Conservation (phyloP, 352 stramenopile species). For the Phytophthora macrochlamydospora region DNA sequence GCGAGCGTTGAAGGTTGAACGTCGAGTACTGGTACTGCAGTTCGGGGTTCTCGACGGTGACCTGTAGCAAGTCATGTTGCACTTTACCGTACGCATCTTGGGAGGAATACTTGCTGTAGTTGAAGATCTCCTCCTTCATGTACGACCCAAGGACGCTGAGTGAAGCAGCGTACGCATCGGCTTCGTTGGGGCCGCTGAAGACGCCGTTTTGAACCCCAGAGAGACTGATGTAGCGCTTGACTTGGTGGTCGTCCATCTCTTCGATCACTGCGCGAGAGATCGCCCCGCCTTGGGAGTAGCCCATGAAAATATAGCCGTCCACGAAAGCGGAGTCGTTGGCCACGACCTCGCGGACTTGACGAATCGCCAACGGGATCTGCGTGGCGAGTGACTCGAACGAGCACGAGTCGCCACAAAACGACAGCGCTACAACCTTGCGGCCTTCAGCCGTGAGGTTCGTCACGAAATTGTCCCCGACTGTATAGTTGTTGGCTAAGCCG, state of each 20-base stretch:
- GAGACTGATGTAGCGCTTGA: slow-evolving; percentile 43
- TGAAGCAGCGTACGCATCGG: slow-evolving; percentile 3
- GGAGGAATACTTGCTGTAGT: slow-evolving; percentile 13
- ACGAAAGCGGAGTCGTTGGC: slow-evolving; percentile 20
- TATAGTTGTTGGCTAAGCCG: slow-evolving; percentile 9
- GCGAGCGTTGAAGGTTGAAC: slow-evolving; percentile 19
- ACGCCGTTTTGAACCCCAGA: slow-evolving; percentile 42
- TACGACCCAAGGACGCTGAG: not conserved
- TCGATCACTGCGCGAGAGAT: slow-evolving; percentile 49
- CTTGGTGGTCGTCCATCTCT: slow-evolving; percentile 55
- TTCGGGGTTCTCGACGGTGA: slow-evolving; percentile 13
- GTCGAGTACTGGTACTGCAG: slow-evolving; percentile 27
- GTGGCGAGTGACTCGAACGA: slow-evolving; percentile 25
- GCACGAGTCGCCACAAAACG: slow-evolving; percentile 35
- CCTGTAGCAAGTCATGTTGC: slow-evolving; percentile 28
- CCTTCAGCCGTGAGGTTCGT: slow-evolving; percentile 24
- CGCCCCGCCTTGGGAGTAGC: slow-evolving; percentile 41
- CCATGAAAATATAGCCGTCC: slow-evolving; percentile 19
- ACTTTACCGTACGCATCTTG: slow-evolving; percentile 20
- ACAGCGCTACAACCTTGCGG: slow-evolving; percentile 28
- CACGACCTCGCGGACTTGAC: slow-evolving; percentile 27
- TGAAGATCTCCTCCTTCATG: not conserved
- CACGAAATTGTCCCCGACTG: slow-evolving; percentile 6
- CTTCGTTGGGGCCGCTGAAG: slow-evolving; percentile 41
- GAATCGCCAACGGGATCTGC: slow-evolving; percentile 40